Evolutionary conservation across 805 yeast species (phyloP), one percentile per base, ranked within the genome.

Genomic region (Maudiozyma pseudohumilis): DNA sequence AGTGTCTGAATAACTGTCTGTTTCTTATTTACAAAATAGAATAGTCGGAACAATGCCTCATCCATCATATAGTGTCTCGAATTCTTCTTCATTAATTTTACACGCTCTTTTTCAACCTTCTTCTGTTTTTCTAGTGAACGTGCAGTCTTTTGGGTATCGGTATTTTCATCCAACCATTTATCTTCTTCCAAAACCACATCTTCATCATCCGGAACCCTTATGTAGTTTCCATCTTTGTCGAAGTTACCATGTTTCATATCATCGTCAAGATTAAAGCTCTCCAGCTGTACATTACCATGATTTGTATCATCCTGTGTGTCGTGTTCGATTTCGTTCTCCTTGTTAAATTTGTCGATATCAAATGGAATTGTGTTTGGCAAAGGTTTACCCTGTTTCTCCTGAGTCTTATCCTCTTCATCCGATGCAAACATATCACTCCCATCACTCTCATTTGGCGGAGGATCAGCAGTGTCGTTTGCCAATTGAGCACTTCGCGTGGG

Each of bases 1-100:
- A 76, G 49, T 5, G 74, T 65, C 41, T 71, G 74, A 47, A 70
- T 40, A 2, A 73, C 63, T 1, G 72, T 70, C 43, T 72, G 76
- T 5, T 64, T 68, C 0, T 73, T 72, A 35, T 65, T 65, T 28
- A 75, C 29, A 27, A 55, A 49, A 36, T 35, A 56, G 21, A 40
- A 46, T 2, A 57, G 28, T 19, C 48, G 52, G 3, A 70, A 60
- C 12, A 75, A 46, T 2, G 56, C 56, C 16, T 43, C 49, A 19
- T 57, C 48, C 18, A 59, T 34, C 44, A 49, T 47, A 29, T 45
- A 48, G 17, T 42, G 29, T 42, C 53, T 34, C 35, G 41, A 32
- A 36, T 40, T 37, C 35, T 36, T 33, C 38, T 42, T 36, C 39
- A 35, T 20, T 37, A 45, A 32, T 33, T 53, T 17, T 50, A 60